Evolutionary conservation across 192 early-diverging fungal genomes (phyloP), one percentile per base, ranked within the genome.

Genomic region (Geranomyces michiganensis): DNA sequence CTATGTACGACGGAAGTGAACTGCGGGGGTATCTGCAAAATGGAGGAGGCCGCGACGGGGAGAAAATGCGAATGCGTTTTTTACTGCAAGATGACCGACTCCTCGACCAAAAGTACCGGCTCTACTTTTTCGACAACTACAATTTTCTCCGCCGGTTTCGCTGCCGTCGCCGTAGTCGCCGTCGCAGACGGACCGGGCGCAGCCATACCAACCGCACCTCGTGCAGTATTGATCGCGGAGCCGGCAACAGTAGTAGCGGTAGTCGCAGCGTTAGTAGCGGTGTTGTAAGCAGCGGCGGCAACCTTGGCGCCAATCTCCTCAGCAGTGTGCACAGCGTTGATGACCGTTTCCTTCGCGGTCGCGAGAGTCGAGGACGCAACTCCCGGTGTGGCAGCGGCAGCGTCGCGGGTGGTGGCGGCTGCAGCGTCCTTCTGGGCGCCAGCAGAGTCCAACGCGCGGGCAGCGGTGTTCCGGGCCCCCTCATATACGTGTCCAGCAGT

Each of bases 271-370:
- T 53, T n/a, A 2, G 51, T 17, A 15, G 51, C 58, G 5, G 58
- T 33, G 58, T 60, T 60, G 58, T 60, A 60, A 3, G 58, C 58
- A 33, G 58, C 24, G 19, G 26, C 30, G 9, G 31, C 58, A 33
- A 60, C 58, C 31, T 60, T 19, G 31, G 58, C 58, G 19, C 17
- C 58, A 7, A 27, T 60, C 8, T 27, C 58, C 58, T 60, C 58
- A 27, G 29, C 58, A 29, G 58, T 29, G 29, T 60, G 58, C 12
- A 60, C 31, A 2, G 58, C 29, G 58, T 60, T 33, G 5, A 60
- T 4, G 19, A 29, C 62, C 3, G 32, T 64, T 3, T 45, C 62
- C 44, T 64, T 41, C 12, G 58, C 58, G 26, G 17, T 27, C 21
- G 17, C 17, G 29, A 31, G 17, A 19, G 58, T 19, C 12, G 17